Percentiles rank a stretch among this genome's conserved stretches.
These are phyloP conservation scores for Trapa incisa DNA, from an alignment of 345 rosid genomes.

Conservation along the genomic window DNA sequence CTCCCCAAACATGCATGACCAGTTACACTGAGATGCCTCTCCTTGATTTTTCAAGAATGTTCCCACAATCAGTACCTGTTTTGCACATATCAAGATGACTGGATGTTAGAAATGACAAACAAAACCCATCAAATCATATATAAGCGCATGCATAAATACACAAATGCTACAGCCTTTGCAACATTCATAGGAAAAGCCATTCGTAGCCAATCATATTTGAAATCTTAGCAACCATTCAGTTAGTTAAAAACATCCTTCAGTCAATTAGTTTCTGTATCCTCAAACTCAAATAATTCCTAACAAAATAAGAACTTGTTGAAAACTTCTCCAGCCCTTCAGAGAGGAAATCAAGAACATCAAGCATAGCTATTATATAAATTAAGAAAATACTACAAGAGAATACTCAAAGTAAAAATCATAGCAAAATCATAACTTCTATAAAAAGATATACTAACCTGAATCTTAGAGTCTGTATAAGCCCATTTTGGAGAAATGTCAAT, in stretches of 20 bases:
- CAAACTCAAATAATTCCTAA: too few species aligned
- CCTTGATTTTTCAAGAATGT: slow-evolving; percentile 46
- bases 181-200: not conserved
- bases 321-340: too few species aligned
- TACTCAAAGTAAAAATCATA: not conserved
- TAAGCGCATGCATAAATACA: not conserved
- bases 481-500: slow-evolving; percentile 67
- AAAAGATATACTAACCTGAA: slow-evolving; percentile 34
- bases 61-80: slow-evolving; percentile 62
- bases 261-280: too few species aligned
- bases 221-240: too few species aligned
- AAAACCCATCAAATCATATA: not conserved
- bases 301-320: too few species aligned
- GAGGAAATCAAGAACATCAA: too few species aligned
- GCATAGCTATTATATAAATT: too few species aligned
- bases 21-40: slow-evolving; percentile 44
- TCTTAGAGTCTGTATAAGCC: slow-evolving; percentile 47
- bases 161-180: not conserved
- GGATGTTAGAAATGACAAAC: not conserved
- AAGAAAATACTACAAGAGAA: not conserved
- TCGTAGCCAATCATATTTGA: not conserved
- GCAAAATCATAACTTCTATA: not conserved
- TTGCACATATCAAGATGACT: not conserved
- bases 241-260: too few species aligned
- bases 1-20: slow-evolving; percentile 99